Evolutionary conservation across 2,329 filamentous ascomycete genomes (phyloP).

Genomic region (Exserohilum rostratum): DNA sequence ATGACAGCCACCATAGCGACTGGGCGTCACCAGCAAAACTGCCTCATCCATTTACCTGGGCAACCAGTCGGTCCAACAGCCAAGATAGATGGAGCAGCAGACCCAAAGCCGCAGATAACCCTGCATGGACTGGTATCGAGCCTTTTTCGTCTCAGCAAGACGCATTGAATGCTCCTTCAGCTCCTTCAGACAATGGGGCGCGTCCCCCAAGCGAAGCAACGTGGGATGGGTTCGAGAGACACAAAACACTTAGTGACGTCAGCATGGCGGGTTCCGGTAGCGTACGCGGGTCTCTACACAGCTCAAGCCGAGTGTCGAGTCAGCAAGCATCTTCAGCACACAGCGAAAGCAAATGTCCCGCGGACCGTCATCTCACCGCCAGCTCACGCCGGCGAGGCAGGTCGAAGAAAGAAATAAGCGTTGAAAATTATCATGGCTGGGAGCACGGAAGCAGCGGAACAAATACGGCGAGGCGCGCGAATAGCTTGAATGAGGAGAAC

Average conservation of each 20-base stretch:
- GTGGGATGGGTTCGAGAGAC: slow-evolving; percentile 31
- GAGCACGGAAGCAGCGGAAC: slow-evolving; percentile 1
- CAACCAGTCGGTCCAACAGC: background rate
- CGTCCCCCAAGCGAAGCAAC: slow-evolving; percentile 3
- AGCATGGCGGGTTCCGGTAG: slow-evolving; percentile 21
- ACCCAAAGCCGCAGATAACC: slow-evolving; percentile 1
- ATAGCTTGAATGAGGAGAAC: slow-evolving; percentile 29
- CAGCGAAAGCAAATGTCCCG: too few species aligned
- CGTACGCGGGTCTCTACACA: slow-evolving; percentile 11
- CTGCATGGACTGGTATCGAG: slow-evolving; percentile 3
- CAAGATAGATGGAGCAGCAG: background rate
- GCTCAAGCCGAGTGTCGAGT: slow-evolving; percentile 4
- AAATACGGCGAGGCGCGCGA: slow-evolving; percentile 14
- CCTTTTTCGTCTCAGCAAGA: background rate
- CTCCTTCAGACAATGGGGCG: background rate
- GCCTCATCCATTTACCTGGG: slow-evolving; percentile 11
- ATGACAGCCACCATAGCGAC: background rate
- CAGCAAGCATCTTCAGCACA: background rate
- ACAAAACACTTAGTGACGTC: slow-evolving; percentile 26
- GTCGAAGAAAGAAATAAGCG: background rate
- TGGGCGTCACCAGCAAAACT: background rate
- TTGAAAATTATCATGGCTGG: slow-evolving; percentile 6
- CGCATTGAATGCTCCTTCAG: background rate
- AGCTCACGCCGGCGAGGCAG: background rate
- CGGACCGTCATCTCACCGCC: background rate